These are phyloP conservation scores for Dorcoceras hygrometricum DNA, from an alignment of 257 asterid genomes.

Conservation along the genomic window DNA sequence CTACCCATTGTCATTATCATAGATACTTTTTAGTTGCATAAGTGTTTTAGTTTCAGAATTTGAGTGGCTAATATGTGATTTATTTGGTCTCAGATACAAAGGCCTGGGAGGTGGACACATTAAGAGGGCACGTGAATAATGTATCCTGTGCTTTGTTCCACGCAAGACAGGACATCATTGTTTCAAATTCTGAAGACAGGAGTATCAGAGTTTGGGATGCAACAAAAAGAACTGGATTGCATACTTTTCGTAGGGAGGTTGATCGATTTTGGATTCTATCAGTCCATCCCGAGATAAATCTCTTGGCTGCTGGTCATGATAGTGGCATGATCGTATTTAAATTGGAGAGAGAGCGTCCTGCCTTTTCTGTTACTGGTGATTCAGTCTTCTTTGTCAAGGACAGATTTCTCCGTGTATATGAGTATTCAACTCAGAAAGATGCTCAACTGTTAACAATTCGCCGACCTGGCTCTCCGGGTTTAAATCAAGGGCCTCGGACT, in stretches of 20 bases:
- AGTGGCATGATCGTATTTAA: slow-evolving; percentile 98
- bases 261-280: slow-evolving; percentile 98
- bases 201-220: slow-evolving; percentile 99
- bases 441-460: slow-evolving; percentile 86
- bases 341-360: slow-evolving; percentile 97
- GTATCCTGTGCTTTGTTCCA: slow-evolving; percentile 90
- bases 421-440: slow-evolving; percentile 85
- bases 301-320: slow-evolving; percentile 98
- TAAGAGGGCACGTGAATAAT: slow-evolving; percentile 98
- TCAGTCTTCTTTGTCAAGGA: slow-evolving; percentile 82
- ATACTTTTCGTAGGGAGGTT: slow-evolving; percentile 96
- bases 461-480: slow-evolving; percentile 77
- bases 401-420: slow-evolving; percentile 75
- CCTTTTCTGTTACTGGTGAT: slow-evolving; percentile 78
- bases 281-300: slow-evolving; percentile 97
- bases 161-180: slow-evolving; percentile 85
- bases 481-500: slow-evolving; percentile 84
- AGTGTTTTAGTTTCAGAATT: slow-evolving; percentile 8
- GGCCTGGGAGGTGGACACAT: slow-evolving; percentile 99
- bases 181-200: slow-evolving; percentile 96
- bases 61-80: slow-evolving; percentile 7
- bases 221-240: slow-evolving; percentile 94
- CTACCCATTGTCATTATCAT: slow-evolving; percentile 4
- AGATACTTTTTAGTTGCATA: slow-evolving; percentile 18
- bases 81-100: slow-evolving; percentile 65